phyloP scores from a whole-genome alignment of 192 early-diverging fungal genomes.

The Fimicolochytrium jonesii region DNA sequence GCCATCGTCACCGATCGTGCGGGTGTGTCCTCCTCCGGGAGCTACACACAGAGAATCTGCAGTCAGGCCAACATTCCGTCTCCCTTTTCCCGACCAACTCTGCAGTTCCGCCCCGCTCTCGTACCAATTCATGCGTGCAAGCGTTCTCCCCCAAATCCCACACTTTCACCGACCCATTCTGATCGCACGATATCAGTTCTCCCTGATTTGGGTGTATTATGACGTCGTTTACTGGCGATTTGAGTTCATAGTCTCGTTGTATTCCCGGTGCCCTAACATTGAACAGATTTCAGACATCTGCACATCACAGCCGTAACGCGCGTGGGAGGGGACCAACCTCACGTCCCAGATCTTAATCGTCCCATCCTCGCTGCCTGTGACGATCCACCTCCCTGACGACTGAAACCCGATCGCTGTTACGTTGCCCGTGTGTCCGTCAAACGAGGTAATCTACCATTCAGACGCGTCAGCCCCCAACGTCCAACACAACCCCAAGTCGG shows the following conservation, averaged over 20 bases:
- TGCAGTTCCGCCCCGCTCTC: slow-evolving; percentile 29
- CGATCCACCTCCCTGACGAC: slow-evolving; percentile 55
- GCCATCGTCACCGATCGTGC: slow-evolving; percentile 79
- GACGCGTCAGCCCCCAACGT: background rate
- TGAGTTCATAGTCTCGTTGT: slow-evolving; percentile 56
- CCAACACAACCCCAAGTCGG: background rate
- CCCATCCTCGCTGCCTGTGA: slow-evolving; percentile 54
- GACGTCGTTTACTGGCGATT: slow-evolving; percentile 54
- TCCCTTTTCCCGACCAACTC: too few relatives aligned
- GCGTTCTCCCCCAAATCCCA: slow-evolving; percentile 59
- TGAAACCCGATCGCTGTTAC: slow-evolving; percentile 56
- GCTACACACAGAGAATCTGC: too few relatives aligned
- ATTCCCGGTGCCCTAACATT: slow-evolving; percentile 52
- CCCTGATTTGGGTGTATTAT: slow-evolving; percentile 64
- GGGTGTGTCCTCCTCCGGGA: slow-evolving; percentile 76
- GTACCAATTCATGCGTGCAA: slow-evolving; percentile 55
- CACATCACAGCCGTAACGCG: too few relatives aligned
- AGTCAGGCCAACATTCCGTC: too few relatives aligned
- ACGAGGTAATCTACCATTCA: slow-evolving; percentile 46
- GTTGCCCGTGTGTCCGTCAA: slow-evolving; percentile 56
- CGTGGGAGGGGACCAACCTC: slow-evolving; percentile 29
- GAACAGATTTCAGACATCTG: too few relatives aligned
- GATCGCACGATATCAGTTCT: slow-evolving; percentile 57
- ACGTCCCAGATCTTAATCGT: slow-evolving; percentile 63
- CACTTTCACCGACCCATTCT: slow-evolving; percentile 51